Base-by-base conservation (phyloP, 495 filamentous ascomycete genomes). In the Talaromyces ruber region DNA sequence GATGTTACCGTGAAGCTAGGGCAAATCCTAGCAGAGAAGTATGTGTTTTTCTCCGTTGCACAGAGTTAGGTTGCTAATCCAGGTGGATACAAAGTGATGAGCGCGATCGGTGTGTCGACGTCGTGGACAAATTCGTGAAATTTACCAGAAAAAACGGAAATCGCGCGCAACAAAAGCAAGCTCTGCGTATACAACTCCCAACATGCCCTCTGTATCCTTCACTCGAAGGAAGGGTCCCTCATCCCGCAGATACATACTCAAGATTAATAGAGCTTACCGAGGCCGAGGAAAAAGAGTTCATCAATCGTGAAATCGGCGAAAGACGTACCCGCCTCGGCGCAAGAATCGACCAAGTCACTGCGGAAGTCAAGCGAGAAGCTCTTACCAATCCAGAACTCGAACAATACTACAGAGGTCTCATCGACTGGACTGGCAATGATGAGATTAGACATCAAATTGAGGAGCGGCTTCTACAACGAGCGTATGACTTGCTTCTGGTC, bases 401-500 rank as follows among this genome's bases (percentile, higher is more conserved):
- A 66, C 67, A 82, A 8, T 69, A 96, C 22, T 98, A 96, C 69
- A 82, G 83, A 34, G 80, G 90, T 47, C 82, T 97, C 43, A 89
- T 96, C 62, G 84, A 97, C 67, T 98, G 94, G 95, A 82, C 86
- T 24, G 84, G 84, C 52, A 91, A 97, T 69, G 94, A 98, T 67
- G 88, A 91, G 21, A 71, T 90, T 26, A 85, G 94, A 43, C 86
- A 92, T 45, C 79, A 83, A 37, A 94, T 93, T 67, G 95, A 98
- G 71, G 92, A 96, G 71, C 97, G 94, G 70, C 76, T 97, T 16
- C 72, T 98, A n/a, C 81, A 87, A 66, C 86, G 90, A 65, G 88
- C 84, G 52, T 89, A 90, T 63, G 90, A 98, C 52, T 79, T 83
- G 6, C 80, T 98, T 8, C 67, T 86, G 1, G 86, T 89, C 51